Conservation (phyloP, 176 grass and related monocot species). For the Triticum turgidum region DNA sequence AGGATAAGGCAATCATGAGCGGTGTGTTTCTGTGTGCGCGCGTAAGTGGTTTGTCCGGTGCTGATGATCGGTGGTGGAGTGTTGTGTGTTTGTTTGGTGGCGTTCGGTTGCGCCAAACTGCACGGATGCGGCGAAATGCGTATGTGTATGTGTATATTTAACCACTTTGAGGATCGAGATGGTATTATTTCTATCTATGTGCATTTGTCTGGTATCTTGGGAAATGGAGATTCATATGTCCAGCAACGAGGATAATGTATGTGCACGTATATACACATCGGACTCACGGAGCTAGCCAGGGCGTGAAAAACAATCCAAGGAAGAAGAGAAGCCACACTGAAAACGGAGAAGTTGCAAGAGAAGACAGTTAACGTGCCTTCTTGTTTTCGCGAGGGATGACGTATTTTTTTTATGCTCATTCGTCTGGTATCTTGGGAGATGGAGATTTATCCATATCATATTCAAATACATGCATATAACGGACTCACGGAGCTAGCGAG, state of each 20-base stretch:
- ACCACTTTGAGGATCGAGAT: background rate
- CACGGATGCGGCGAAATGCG: background rate
- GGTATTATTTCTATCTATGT: background rate
- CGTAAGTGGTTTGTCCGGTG: background rate
- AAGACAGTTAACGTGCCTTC: no score
- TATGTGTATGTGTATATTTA: background rate
- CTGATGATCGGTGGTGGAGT: background rate
- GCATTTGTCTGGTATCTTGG: background rate
- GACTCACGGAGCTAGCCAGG: no score
- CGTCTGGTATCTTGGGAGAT: background rate
- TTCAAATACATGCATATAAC: background rate
- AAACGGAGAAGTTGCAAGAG: no score
- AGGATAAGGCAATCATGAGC: constrained; percentile 50
- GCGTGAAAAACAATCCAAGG: no score
- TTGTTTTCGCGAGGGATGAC: no score
- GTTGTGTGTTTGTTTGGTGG: background rate
- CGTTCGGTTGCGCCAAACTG: constrained; percentile 8
- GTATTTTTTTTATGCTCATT: background rate
- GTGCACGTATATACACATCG: background rate
- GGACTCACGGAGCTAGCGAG: background rate
- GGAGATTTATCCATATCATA: background rate
- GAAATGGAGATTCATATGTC: background rate
- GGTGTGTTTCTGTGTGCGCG: background rate
- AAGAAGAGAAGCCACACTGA: no score
- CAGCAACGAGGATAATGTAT: background rate